These are phyloP conservation scores for Barnettozyma sp. DNA, from an alignment of 805 yeast species.

Conservation along the genomic window DNA sequence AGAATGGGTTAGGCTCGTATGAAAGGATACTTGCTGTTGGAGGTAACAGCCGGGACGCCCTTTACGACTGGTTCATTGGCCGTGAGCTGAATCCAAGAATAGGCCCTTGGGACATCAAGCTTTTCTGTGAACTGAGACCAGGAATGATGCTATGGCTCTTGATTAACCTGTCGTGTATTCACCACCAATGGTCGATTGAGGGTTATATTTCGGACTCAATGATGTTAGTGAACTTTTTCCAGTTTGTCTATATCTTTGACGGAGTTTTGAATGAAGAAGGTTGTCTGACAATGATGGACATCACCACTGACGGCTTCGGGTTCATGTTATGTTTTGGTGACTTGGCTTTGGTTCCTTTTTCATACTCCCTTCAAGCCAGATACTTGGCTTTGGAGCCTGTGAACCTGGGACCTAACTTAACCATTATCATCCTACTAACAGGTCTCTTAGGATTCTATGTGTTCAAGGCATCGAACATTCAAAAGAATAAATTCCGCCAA, in stretches of 20 bases:
- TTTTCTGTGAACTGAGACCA: constrained; percentile 91
- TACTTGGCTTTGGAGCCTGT: constrained; percentile 63
- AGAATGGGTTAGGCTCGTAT: constrained; percentile 46
- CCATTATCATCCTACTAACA: constrained; percentile 37
- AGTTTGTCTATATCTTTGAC: constrained; percentile 79
- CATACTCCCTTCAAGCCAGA: constrained; percentile 82
- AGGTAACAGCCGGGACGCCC: constrained; percentile 69
- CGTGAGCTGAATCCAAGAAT: constrained; percentile 91
- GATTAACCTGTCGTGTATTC: constrained; percentile 71
- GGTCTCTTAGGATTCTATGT: constrained; percentile 67
- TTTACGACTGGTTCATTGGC: constrained; percentile 96
- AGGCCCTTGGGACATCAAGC: constrained; percentile 79
- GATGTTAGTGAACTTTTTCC: constrained; percentile 58
- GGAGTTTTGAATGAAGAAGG: constrained; percentile 92
- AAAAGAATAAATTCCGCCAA: constrained; percentile 76
- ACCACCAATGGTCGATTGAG: constrained; percentile 60
- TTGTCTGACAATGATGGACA: constrained; percentile 87
- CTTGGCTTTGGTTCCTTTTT: constrained; percentile 84
- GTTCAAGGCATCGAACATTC: constrained; percentile 77
- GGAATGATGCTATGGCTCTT: constrained; percentile 85
- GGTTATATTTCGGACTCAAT: constrained; percentile 69
- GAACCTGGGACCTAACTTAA: constrained; percentile 37
- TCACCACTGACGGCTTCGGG: constrained; percentile 95
- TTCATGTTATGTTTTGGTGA: constrained; percentile 96
- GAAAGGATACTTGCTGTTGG: constrained; percentile 77